These are phyloP conservation scores for Fusarium sp. DNA, from an alignment of 2,329 filamentous ascomycete species.

Conservation along the genomic window DNA sequence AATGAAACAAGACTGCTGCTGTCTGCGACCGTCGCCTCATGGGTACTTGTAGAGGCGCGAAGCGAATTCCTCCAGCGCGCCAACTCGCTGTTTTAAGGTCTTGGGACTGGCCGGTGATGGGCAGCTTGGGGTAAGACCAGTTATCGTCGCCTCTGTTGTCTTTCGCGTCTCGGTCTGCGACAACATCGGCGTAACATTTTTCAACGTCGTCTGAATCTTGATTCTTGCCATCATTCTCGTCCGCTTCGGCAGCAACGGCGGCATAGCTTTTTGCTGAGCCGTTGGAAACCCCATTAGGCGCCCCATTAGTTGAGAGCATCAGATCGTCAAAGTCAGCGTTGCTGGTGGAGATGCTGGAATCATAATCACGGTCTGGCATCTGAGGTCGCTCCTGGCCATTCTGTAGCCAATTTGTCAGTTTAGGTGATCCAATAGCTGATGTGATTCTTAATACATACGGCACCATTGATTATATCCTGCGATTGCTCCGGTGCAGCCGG, in stretches of 20 bases:
- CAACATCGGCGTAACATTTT: conserved; percentile 43
- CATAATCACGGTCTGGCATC: conserved; percentile 26
- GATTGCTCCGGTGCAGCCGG: conserved; percentile 25
- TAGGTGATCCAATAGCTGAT: not conserved
- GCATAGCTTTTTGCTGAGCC: conserved; percentile 22
- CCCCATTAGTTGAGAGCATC: conserved; percentile 31
- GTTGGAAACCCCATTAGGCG: conserved; percentile 15
- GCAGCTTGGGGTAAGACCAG: conserved; percentile 48
- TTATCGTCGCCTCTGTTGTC: conserved; percentile 24
- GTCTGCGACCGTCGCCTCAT: conserved; percentile 80
- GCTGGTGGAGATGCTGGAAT: conserved; percentile 33
- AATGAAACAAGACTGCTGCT: conserved; percentile 80
- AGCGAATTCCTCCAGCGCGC: conserved; percentile 73
- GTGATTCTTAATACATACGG: conserved; percentile 18
- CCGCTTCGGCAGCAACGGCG: conserved; percentile 20
- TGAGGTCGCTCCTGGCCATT: conserved; percentile 14
- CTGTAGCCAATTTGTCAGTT: conserved; percentile 17
- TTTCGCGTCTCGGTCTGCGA: conserved; percentile 25
- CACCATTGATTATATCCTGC: conserved; percentile 7
- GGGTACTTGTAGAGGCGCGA: conserved; percentile 83
- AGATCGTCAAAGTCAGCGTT: conserved; percentile 39
- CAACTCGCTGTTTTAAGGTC: conserved; percentile 50
- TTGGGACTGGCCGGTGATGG: conserved; percentile 30
- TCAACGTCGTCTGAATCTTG: conserved; percentile 2
- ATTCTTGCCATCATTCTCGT: conserved; percentile 12